Percentiles rank a stretch among this genome's conserved stretches.
phyloP scores from a whole-genome alignment of 768 basidiomycete genomes.

The Lactarius pseudohatsudake region DNA sequence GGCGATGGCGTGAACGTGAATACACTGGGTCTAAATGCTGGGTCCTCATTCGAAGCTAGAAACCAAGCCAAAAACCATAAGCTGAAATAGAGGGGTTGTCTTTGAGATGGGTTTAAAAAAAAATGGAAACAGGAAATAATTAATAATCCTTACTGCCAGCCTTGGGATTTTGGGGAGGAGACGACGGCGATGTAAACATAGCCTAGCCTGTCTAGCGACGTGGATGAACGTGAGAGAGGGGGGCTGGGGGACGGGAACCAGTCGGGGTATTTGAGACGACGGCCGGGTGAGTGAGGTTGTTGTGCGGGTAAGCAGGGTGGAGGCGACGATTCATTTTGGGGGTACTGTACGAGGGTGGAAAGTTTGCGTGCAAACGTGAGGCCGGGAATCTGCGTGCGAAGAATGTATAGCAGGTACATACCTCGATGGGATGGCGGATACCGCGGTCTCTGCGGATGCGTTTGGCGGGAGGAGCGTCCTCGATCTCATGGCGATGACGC shows the following conservation, averaged over 20 bases:
- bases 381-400: slow-evolving; percentile 14
- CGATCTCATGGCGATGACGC: slow-evolving; percentile 47
- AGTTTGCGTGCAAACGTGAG: slow-evolving; percentile 22
- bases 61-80: too few relatives aligned
- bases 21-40: slow-evolving; percentile 51
- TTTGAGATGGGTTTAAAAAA: background rate
- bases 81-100: slow-evolving; percentile 14
- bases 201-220: slow-evolving; percentile 47
- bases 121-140: slow-evolving; percentile 12
- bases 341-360: slow-evolving; percentile 28
- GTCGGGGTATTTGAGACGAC: background rate
- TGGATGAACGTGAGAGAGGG: slow-evolving; percentile 39
- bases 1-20: slow-evolving; percentile 83
- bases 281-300: too few relatives aligned
- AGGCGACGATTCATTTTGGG: slow-evolving; percentile 28
- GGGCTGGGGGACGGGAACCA: slow-evolving; percentile 24
- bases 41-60: too few relatives aligned
- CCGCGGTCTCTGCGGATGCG: slow-evolving; percentile 41
- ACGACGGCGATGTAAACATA: slow-evolving; percentile 32
- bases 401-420: slow-evolving; percentile 19
- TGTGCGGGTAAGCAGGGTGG: slow-evolving; percentile 22
- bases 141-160: slow-evolving; percentile 31
- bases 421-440: slow-evolving; percentile 36
- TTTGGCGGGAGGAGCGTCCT: slow-evolving; percentile 45
- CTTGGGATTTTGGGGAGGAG: slow-evolving; percentile 50